phyloP scores from a whole-genome alignment of 2,329 filamentous ascomycete genomes.

The Clarireedia paspali region DNA sequence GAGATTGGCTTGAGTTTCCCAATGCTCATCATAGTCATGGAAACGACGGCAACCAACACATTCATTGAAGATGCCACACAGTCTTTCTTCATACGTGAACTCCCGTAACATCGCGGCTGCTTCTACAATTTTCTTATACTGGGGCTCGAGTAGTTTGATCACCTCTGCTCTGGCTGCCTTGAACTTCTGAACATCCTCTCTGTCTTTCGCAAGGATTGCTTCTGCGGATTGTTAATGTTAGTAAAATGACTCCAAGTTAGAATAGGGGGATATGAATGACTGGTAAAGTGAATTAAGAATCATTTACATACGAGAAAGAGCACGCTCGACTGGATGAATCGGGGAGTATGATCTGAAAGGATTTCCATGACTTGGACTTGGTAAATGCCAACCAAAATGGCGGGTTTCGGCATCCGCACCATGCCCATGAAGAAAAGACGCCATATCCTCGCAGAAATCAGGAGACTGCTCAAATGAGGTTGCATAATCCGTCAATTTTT shows the following conservation, averaged over 20 bases:
- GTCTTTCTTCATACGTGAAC: constrained; percentile 3
- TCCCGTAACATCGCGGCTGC: background rate
- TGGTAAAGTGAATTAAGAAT: background rate
- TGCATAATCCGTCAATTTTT: background rate
- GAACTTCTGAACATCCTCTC: constrained; percentile 2
- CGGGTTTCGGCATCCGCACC: background rate
- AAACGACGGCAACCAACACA: background rate
- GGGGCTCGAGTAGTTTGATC: constrained; percentile 4
- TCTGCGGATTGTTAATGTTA: background rate
- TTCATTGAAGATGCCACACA: background rate
- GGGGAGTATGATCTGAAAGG: background rate
- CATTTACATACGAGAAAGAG: constrained; percentile 3
- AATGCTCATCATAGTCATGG: constrained; percentile 5
- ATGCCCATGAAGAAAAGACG: background rate
- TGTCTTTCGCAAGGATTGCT: background rate
- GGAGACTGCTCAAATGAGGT: background rate
- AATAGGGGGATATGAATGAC: background rate
- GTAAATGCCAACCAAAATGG: constrained; percentile 5
- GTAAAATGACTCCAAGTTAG: background rate
- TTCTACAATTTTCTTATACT: constrained; percentile 6
- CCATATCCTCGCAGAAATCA: background rate
- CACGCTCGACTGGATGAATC: constrained; percentile 5
- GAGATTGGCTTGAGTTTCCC: background rate
- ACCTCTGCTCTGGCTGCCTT: constrained; percentile 2
- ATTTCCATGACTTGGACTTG: background rate